Evolutionary conservation across 179 eudicot species (phyloP), one percentile per base, ranked within the genome.

Genomic region (Amaranthus tricolor): DNA sequence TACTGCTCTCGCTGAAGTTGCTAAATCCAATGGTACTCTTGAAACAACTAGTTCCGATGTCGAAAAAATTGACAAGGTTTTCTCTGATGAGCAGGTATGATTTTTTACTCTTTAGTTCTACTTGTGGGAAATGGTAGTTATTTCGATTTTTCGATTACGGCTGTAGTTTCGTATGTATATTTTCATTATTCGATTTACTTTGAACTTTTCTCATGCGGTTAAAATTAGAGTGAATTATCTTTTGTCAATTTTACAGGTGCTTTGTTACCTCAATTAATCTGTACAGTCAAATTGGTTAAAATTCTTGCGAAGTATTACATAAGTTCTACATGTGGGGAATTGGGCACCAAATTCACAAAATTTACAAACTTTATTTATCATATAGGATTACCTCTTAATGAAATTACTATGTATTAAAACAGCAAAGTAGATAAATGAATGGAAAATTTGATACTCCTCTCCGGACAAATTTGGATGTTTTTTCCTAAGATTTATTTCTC

Each of bases 1-100:
- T 59, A 16, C 78, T 62, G 99, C 97, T 0, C 86, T 95, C 11
- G 89, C 96, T 2, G 96, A 91, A 7, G 84, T 93, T 14, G 96
- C 97, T 0, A 79, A 73, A 3, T 45, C 85, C 14, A 88, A 78
- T 76, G 86, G 75, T 50, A 86, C 97, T 15, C 93, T 93, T 45
- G 95, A 90, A 1, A 66, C 84, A 4, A 91, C 96, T 66, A 60
- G 72, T 59, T 81, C 87, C 6, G 98, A 93, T 79, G 44, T 92
- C 7, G 91, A 88, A 48, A 89, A 86, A 79, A 11, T 94, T 47
- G 79, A 77, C 17, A 81, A 80, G 73, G 49, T 95, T 64, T 95
- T 95, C 85, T 83, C 89, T 48, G 91, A 91, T 45, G 58, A 50
- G 5, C 51, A 63, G 75, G 84, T 80, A 0, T 20, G 8, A 4